A percentile compares a stretch with the other conserved stretches of the same genome.
Evolutionary conservation across 2,329 filamentous ascomycete species (phyloP).

Genomic region (Tolypocladium paradoxum): DNA sequence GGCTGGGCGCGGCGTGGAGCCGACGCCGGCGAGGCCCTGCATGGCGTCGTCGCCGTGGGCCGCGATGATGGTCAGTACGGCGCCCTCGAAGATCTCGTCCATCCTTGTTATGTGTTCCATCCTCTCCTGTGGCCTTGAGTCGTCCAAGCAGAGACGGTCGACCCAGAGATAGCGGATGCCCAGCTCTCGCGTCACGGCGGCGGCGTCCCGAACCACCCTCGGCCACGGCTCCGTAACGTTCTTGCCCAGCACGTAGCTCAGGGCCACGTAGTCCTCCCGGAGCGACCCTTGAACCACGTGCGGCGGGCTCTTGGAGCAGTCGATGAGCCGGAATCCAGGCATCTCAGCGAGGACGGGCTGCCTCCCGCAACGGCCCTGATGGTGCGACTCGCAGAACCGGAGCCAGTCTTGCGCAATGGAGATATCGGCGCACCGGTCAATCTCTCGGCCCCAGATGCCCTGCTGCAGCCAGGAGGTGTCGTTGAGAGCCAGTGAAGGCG

Average conservation of each 20-base stretch:
- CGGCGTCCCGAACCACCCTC: constrained; percentile 20
- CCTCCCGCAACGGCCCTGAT: constrained; percentile 20
- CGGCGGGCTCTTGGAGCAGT: constrained; percentile 21
- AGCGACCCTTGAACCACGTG: constrained; percentile 17
- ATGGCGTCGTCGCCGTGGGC: constrained; percentile 21
- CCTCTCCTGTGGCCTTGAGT: constrained; percentile 12
- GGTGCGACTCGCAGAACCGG: constrained; percentile 21
- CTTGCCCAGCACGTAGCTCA: constrained; percentile 25
- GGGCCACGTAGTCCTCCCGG: constrained; percentile 17
- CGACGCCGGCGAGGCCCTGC: constrained; percentile 23
- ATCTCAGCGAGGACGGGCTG: constrained; percentile 13
- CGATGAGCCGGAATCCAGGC: constrained; percentile 20
- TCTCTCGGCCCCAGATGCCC: constrained; percentile 23
- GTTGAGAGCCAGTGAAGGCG: constrained; percentile 2
- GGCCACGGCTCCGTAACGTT: constrained; percentile 16
- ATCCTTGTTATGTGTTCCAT: constrained; percentile 22
- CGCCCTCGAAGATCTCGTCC: constrained; percentile 25
- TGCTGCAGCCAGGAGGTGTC: constrained; percentile 15
- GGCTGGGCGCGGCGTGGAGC: constrained; percentile 12
- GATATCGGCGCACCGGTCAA: constrained; percentile 18
- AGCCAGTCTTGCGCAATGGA: constrained; percentile 20
- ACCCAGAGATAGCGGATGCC: constrained; percentile 27
- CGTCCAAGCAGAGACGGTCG: constrained; percentile 24
- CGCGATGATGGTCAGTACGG: constrained; percentile 26
- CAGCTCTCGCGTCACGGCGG: constrained; percentile 18